These are phyloP conservation scores for Tuctoria greenei DNA, from an alignment of 176 grass and related monocot species.

Conservation along the genomic window DNA sequence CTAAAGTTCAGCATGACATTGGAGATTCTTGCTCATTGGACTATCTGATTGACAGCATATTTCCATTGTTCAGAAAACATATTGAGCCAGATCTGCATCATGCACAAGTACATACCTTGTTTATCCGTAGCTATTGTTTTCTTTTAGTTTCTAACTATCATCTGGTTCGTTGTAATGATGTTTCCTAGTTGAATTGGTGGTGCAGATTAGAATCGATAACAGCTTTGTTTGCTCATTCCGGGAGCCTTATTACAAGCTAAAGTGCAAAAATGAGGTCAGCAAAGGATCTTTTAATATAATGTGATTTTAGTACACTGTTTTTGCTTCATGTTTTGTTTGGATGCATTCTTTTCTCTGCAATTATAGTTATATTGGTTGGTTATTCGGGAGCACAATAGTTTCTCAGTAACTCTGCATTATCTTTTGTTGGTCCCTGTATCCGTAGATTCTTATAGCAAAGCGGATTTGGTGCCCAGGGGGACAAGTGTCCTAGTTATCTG, in stretches of 20 bases:
- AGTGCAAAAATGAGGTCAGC: constrained; percentile 97
- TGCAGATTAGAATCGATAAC: constrained; percentile 96
- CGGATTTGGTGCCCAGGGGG: no score
- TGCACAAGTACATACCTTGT: constrained; percentile 67
- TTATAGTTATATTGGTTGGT: background rate
- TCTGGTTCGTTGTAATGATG: constrained; percentile 40
- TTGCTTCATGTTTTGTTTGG: background rate
- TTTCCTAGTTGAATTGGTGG: constrained; percentile 39
- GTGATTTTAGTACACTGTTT: constrained; percentile 23
- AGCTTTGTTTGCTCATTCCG: constrained; percentile 98
- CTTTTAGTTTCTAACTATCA: constrained; percentile 26
- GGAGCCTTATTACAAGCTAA: constrained; percentile 97
- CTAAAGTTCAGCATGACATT: constrained; percentile 98
- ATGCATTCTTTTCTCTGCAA: background rate
- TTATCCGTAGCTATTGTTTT: constrained; percentile 10
- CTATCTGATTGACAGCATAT: constrained; percentile 99
- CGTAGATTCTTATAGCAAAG: background rate
- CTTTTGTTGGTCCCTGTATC: background rate
- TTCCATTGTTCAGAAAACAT: constrained; percentile 92
- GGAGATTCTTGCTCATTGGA: constrained; percentile 99
- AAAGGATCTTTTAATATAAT: constrained; percentile 31
- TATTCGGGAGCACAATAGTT: background rate
- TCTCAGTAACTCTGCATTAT: background rate
- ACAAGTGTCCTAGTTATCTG: no score
- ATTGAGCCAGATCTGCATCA: constrained; percentile 99